Base-by-base conservation (phyloP, 257 asterid genomes). In the Solanum ossicruentum region DNA sequence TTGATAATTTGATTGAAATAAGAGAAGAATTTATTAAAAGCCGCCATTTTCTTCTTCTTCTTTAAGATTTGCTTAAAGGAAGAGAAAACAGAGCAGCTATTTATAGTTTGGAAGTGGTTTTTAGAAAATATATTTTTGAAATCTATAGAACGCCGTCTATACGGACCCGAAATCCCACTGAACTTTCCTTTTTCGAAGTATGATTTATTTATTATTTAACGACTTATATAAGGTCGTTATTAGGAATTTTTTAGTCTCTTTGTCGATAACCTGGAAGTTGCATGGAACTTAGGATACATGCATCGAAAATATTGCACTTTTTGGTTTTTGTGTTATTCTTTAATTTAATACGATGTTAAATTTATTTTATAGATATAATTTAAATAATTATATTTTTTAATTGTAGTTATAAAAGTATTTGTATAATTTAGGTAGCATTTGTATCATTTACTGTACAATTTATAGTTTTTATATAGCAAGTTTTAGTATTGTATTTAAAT, bases 11-110 rank as follows among this genome's bases (percentile, higher is more conserved):
- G 78, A 17, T 84, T 73, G 32, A 83, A 58, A 85, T 61, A 88
- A 10, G 90, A 80, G 83, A 85, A 71, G 47, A 87, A 70, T 58
- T 84, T 93, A 52, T 91, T 85, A 39, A 90, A 51, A 18, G 94
- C 58, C 81, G 77, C 66, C 93, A 90, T 91, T 32, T 81, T 60
- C n/a, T 54, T 45, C 52, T 78, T 60, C 56, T 8, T 75, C 16
- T 75, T 15, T 18, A 18, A 4, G 56, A 86, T 39, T 71, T 75
- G 12, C 4, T 55, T 32, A 36, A 11, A n/a, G 7, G 52, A 39
- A 57, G 52, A n/a, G 51, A 81, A 81, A 81, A 12, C 36, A 18
- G 16, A 23, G 16, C 41, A 0, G 17, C 36, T 32, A 51, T 36
- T 52, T 16, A 52, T 47, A 47, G 21, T 47, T 8, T 54, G 63